Conservation (phyloP, 495 filamentous ascomycete genomes). For the Aspergillus incahuasiensis region DNA sequence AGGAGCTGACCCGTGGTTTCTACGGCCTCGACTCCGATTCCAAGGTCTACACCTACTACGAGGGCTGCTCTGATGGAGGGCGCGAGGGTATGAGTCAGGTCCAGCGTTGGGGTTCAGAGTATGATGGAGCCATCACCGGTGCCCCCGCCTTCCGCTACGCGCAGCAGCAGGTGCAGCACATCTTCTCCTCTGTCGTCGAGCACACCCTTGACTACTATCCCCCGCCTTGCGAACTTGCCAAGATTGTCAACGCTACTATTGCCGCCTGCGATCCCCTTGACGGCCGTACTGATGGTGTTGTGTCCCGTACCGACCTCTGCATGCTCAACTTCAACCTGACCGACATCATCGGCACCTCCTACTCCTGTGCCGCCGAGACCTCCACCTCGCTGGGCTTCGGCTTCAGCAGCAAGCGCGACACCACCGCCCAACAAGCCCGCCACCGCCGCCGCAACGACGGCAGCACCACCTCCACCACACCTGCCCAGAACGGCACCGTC, state of each 20-base stretch:
- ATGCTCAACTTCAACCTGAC: slow-evolving; percentile 34
- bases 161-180: slow-evolving; percentile 37
- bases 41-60: slow-evolving; percentile 50
- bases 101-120: slow-evolving; percentile 43
- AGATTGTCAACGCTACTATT: slow-evolving; percentile 65
- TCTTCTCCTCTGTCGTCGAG: slow-evolving; percentile 67
- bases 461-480: slow-evolving; percentile 14
- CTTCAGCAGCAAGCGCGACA: not conserved
- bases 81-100: slow-evolving; percentile 48
- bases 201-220: slow-evolving; percentile 73
- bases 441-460: slow-evolving; percentile 14
- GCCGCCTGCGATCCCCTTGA: slow-evolving; percentile 46
- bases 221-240: slow-evolving; percentile 70
- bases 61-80: slow-evolving; percentile 51
- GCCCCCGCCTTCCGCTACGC: slow-evolving; percentile 47
- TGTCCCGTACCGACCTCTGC: slow-evolving; percentile 48
- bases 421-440: not conserved
- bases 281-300: slow-evolving; percentile 45
- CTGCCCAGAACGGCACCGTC: slow-evolving; percentile 44
- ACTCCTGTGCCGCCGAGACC: slow-evolving; percentile 30
- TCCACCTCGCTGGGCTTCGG: not conserved
- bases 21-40: slow-evolving; percentile 18
- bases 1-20: slow-evolving; percentile 32
- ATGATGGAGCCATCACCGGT: slow-evolving; percentile 42
- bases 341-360: slow-evolving; percentile 36